These are phyloP conservation scores for Collybia nuda DNA, from an alignment of 768 basidiomycete genomes.

Conservation along the genomic window DNA sequence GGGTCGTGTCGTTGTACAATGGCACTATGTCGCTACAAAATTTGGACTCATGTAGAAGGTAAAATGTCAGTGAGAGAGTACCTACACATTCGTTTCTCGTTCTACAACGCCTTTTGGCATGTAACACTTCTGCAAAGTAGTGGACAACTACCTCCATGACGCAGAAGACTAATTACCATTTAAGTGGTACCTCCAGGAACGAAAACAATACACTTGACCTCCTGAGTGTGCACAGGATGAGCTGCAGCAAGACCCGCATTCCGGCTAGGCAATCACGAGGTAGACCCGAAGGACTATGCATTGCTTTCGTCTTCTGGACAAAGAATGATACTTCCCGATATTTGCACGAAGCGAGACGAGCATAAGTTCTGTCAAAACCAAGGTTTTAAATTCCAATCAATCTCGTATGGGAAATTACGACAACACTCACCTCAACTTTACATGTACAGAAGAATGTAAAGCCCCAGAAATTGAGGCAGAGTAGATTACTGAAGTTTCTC, in stretches of 20 bases:
- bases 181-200: slow-evolving; percentile 54
- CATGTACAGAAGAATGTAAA: slow-evolving; percentile 52
- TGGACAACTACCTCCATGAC: slow-evolving; percentile 51
- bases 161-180: slow-evolving; percentile 49
- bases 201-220: slow-evolving; percentile 64
- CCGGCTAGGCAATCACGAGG: slow-evolving; percentile 66
- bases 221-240: slow-evolving; percentile 54
- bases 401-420: neutral
- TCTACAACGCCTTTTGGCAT: slow-evolving; percentile 42
- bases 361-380: slow-evolving; percentile 56
- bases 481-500: slow-evolving; percentile 52
- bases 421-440: slow-evolving; percentile 63
- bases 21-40: slow-evolving; percentile 61
- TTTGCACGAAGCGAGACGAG: slow-evolving; percentile 75
- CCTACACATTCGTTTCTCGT: slow-evolving; percentile 53
- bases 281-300: slow-evolving; percentile 55
- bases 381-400: neutral
- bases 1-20: slow-evolving; percentile 63
- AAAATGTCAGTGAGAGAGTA: slow-evolving; percentile 4
- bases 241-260: slow-evolving; percentile 77
- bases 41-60: neutral
- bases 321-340: slow-evolving; percentile 69
- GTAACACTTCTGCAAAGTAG: slow-evolving; percentile 56
- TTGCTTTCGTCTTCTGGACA: slow-evolving; percentile 46
- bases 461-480: slow-evolving; percentile 58